Conservation (phyloP, 2,329 filamentous ascomycete genomes). For the Myotisia sp. region DNA sequence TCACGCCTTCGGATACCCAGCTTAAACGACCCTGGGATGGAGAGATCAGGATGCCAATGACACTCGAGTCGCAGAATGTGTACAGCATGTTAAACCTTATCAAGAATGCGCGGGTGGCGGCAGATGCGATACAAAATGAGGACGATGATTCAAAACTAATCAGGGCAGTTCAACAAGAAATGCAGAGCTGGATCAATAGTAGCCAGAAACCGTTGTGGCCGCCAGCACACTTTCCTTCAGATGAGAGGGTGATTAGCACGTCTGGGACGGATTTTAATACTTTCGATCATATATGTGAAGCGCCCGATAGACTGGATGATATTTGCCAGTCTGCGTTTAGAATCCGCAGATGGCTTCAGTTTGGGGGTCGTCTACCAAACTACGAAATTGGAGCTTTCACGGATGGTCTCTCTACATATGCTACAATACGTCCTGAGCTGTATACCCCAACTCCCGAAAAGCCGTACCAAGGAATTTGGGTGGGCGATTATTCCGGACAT, state of each 20-base stretch:
- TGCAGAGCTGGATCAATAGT: no score
- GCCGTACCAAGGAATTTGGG: conserved; percentile 83
- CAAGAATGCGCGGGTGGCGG: conserved; percentile 28
- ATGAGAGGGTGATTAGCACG: conserved; percentile 40
- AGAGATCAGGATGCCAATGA: conserved; percentile 43
- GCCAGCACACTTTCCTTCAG: conserved; percentile 52
- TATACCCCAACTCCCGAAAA: conserved; percentile 70
- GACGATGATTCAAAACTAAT: no score
- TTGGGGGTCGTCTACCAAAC: conserved; percentile 22
- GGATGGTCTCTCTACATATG: conserved; percentile 47
- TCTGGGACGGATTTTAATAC: conserved; percentile 2
- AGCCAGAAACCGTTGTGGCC: conserved; percentile 60
- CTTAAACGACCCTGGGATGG: conserved; percentile 15
- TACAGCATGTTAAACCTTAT: conserved; percentile 57
- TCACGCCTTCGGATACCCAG: conserved; percentile 7
- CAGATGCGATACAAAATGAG: not conserved
- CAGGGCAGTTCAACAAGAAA: no score
- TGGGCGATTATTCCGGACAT: conserved; percentile 76
- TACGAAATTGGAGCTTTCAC: conserved; percentile 30
- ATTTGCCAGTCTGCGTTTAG: conserved; percentile 59
- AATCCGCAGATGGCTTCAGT: conserved; percentile 62
- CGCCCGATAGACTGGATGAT: conserved; percentile 42
- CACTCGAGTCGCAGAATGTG: conserved; percentile 37
- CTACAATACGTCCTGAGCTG: conserved; percentile 54
- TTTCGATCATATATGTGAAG: no score